Evolutionary conservation across 805 yeast species (phyloP).

Genomic region (Schwanniomyces pseudopolymorphus): DNA sequence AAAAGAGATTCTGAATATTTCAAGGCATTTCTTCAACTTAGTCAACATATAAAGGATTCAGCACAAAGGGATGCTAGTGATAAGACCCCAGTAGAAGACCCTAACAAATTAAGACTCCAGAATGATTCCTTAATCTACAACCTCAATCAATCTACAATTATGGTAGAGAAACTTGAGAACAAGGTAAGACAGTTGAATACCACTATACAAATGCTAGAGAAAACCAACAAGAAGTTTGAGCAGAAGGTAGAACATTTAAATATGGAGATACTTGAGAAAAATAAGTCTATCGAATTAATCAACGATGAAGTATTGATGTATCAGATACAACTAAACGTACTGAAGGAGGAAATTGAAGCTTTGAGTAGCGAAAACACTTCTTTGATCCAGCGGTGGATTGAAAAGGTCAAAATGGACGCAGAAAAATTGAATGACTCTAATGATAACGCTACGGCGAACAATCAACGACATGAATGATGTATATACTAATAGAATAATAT

Average conservation of each 20-base stretch:
- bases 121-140: slow-evolving; percentile 20
- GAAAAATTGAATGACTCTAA: slow-evolving; percentile 56
- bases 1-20: slow-evolving; percentile 29
- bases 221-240: slow-evolving; percentile 14
- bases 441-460: slow-evolving; percentile 15
- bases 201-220: slow-evolving; percentile 15
- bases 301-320: slow-evolving; percentile 67
- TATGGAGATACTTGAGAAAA: slow-evolving; percentile 43
- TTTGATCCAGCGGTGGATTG: slow-evolving; percentile 47
- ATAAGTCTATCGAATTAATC: slow-evolving; percentile 55
- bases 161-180: slow-evolving; percentile 21
- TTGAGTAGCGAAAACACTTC: slow-evolving; percentile 49
- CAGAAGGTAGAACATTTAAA: slow-evolving; percentile 20
- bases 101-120: slow-evolving; percentile 16
- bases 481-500: not conserved
- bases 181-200: slow-evolving; percentile 9
- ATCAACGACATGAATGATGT: too few species aligned
- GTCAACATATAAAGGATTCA: slow-evolving; percentile 11
- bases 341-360: slow-evolving; percentile 35
- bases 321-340: slow-evolving; percentile 57
- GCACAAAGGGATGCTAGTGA: slow-evolving; percentile 4
- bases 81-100: slow-evolving; percentile 13
- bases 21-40: slow-evolving; percentile 32
- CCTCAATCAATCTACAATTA: slow-evolving; percentile 25
- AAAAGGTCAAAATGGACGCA: slow-evolving; percentile 52